A percentile compares a stretch with the other conserved stretches of the same genome.
Conservation (phyloP, 352 stramenopile genomes). For the Phytophthora parvispora region DNA sequence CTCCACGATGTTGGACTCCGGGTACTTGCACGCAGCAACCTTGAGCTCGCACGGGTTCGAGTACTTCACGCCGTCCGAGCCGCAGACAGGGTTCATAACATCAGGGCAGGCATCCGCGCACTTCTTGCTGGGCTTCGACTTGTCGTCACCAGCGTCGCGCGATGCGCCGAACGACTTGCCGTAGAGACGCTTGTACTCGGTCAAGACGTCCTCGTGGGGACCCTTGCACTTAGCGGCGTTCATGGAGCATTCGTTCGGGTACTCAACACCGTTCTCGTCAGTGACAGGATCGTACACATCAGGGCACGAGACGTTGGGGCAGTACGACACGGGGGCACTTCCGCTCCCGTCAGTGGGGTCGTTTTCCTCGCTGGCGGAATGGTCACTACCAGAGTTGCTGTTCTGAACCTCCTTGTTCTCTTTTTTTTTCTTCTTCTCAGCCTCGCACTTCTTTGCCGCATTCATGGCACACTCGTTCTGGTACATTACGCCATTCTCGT, state of each 20-base stretch:
- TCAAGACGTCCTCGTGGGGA: slow-evolving; percentile 20
- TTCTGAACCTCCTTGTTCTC: neutral
- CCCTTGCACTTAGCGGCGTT: slow-evolving; percentile 41
- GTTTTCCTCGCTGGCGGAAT: slow-evolving; percentile 6
- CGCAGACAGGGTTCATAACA: slow-evolving; percentile 35
- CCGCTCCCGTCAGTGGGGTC: neutral
- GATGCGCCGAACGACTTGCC: slow-evolving; percentile 25
- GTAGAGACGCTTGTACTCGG: slow-evolving; percentile 16
- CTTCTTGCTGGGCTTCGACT: neutral
- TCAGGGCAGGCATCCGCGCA: slow-evolving; percentile 32
- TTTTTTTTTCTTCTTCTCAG: no score
- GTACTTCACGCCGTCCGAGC: slow-evolving; percentile 45
- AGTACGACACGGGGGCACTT: neutral
- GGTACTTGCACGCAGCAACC: slow-evolving; percentile 23
- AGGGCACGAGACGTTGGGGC: slow-evolving; percentile 24
- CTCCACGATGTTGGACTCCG: slow-evolving; percentile 17
- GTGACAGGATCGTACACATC: slow-evolving; percentile 39
- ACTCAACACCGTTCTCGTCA: slow-evolving; percentile 41
- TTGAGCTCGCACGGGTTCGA: slow-evolving; percentile 36
- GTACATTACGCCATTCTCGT: no score
- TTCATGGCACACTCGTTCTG: no score
- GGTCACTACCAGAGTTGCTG: neutral
- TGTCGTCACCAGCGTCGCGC: slow-evolving; percentile 14
- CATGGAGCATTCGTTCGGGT: slow-evolving; percentile 47
- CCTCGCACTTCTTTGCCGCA: no score